phyloP scores from a whole-genome alignment of 345 rosid genomes.

The Capsella bursapastoris region DNA sequence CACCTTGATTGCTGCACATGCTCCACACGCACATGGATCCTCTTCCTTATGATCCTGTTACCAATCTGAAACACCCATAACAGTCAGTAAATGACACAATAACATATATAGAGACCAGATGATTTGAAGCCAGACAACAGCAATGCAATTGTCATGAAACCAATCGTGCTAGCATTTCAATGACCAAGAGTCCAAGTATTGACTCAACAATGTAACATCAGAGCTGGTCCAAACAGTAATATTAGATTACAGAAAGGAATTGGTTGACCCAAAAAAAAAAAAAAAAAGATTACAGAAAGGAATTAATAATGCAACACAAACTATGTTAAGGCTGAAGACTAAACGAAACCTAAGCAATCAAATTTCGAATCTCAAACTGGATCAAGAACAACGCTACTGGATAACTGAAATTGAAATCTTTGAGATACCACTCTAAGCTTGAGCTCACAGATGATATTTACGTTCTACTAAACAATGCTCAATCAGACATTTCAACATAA shows the following conservation, averaged over 20 bases:
- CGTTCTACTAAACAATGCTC: background rate
- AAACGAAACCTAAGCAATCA: background rate
- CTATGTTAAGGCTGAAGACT: background rate
- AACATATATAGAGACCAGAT: background rate
- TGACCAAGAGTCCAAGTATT: background rate
- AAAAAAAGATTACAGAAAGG: too few relatives aligned
- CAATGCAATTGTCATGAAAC: background rate
- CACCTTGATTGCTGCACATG: conserved; percentile 78
- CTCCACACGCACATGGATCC: conserved; percentile 81
- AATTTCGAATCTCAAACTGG: background rate
- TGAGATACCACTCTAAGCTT: too few relatives aligned
- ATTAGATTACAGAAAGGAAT: too few relatives aligned
- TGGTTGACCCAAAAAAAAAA: too few relatives aligned
- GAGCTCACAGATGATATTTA: too few relatives aligned
- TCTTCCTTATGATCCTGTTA: conserved; percentile 71
- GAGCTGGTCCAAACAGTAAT: background rate
- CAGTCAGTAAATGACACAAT: background rate
- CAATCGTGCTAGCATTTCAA: background rate
- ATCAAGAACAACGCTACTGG: background rate
- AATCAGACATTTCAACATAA: background rate
- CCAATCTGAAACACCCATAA: conserved; percentile 52
- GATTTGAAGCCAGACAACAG: background rate
- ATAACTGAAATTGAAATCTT: background rate
- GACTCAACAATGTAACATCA: background rate
- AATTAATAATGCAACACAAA: background rate